Conservation (phyloP, 1,139 yeast genomes). For the Neolecta irregularis region DNA sequence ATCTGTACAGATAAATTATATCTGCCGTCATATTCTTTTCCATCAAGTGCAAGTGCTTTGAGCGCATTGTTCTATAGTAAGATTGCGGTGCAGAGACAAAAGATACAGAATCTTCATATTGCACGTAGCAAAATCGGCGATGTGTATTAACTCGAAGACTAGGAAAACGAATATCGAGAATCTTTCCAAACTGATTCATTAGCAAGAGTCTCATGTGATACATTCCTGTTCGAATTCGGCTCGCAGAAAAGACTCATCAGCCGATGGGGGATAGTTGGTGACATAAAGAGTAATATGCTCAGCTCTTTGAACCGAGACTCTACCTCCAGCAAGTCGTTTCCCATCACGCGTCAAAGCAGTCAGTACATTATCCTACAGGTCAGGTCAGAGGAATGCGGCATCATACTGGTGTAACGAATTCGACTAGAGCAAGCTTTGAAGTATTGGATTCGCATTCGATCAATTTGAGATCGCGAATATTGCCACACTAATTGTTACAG, state of each 20-base stretch:
- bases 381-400: neutral
- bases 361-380: conserved; percentile 30
- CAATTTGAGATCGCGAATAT: neutral
- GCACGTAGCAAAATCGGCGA: conserved; percentile 66
- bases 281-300: conserved; percentile 43
- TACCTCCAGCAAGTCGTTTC: conserved; percentile 32
- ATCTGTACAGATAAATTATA: conserved; percentile 12
- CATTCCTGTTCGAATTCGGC: conserved; percentile 19
- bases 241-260: conserved; percentile 22
- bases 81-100: neutral
- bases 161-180: conserved; percentile 51
- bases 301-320: conserved; percentile 34
- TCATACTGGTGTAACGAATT: conserved; percentile 5
- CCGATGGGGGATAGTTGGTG: conserved; percentile 56
- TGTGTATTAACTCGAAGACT: conserved; percentile 40
- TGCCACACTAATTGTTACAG: conserved; percentile 2
- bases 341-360: conserved; percentile 47
- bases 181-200: conserved; percentile 26
- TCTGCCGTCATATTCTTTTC: conserved; percentile 21
- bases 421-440: conserved; percentile 7
- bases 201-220: conserved; percentile 18
- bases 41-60: conserved; percentile 36
- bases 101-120: conserved; percentile 26
- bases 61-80: conserved; percentile 28
- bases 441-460: conserved; percentile 2